Percentiles rank a stretch among this genome's conserved stretches.
These are phyloP conservation scores for Saussurea involucrata DNA, from an alignment of 129 eudicot genomes.

Conservation along the genomic window DNA sequence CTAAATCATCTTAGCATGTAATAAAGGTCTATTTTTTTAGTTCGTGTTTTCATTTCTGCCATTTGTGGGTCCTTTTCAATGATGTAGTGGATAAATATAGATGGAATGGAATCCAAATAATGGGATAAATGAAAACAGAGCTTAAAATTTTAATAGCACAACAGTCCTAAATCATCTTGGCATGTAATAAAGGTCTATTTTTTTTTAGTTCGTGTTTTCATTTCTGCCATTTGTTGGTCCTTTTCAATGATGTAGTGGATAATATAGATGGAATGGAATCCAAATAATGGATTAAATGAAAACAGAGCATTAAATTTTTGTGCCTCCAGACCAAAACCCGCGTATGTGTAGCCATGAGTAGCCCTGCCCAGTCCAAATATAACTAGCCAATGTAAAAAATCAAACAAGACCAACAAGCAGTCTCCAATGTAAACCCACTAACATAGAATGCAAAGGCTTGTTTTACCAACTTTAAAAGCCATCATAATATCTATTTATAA, in stretches of 20 bases:
- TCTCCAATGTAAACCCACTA: background rate
- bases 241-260: background rate
- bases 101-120: too few relatives aligned
- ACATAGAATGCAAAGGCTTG: background rate
- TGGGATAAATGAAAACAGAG: too few relatives aligned
- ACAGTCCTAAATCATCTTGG: background rate
- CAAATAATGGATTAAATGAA: background rate
- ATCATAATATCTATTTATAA: background rate
- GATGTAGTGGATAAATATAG: too few relatives aligned
- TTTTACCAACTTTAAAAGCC: background rate
- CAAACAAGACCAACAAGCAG: background rate
- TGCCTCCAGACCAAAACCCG: background rate
- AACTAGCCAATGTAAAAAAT: background rate
- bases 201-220: background rate
- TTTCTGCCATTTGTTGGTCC: background rate
- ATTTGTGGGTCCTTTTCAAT: too few relatives aligned
- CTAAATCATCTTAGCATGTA: background rate
- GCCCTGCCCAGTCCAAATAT: background rate
- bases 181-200: background rate
- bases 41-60: too few relatives aligned
- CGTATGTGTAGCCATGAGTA: background rate
- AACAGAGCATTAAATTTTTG: background rate
- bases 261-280: background rate
- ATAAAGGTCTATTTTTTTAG: background rate
- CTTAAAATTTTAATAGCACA: background rate